Evolutionary conservation across 2,329 filamentous ascomycete species (phyloP).

Genomic region (Metarhizium album): DNA sequence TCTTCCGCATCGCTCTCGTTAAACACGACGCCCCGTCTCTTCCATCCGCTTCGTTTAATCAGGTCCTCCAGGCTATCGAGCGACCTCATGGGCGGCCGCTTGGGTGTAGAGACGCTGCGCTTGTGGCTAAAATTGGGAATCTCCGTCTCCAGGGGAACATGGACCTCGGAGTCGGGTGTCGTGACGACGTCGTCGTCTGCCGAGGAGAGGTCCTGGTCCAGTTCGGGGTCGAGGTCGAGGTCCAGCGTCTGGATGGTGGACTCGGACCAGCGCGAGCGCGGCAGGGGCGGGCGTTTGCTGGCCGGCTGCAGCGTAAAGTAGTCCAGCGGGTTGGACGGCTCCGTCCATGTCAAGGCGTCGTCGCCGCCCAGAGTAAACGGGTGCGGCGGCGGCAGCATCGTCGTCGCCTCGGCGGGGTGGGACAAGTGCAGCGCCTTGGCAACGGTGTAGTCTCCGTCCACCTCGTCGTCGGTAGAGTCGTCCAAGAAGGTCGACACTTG

Average conservation of each 20-base stretch:
- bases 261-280: slow-evolving; percentile 31
- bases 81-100: slow-evolving; percentile 27
- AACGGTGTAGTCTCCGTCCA: slow-evolving; percentile 9
- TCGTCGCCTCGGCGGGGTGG: slow-evolving; percentile 16
- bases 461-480: slow-evolving; percentile 13
- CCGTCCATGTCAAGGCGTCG: too few species aligned
- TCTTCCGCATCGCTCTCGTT: slow-evolving; percentile 19
- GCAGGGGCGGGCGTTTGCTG: slow-evolving; percentile 18
- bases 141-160: slow-evolving; percentile 11
- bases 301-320: slow-evolving; percentile 23
- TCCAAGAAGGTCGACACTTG: slow-evolving; percentile 18
- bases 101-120: slow-evolving; percentile 15
- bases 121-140: slow-evolving; percentile 27
- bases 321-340: too few species aligned
- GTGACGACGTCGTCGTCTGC: slow-evolving; percentile 11
- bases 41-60: slow-evolving; percentile 33
- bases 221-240: slow-evolving; percentile 12
- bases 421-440: slow-evolving; percentile 4
- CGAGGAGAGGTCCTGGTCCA: slow-evolving; percentile 9
- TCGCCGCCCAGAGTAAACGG: too few species aligned
- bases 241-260: slow-evolving; percentile 27
- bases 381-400: slow-evolving; percentile 19
- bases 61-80: slow-evolving; percentile 30
- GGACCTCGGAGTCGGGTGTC: slow-evolving; percentile 10
- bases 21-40: slow-evolving; percentile 31